Evolutionary conservation across 2,329 filamentous ascomycete species (phyloP).

Genomic region (Elsinoe australis): DNA sequence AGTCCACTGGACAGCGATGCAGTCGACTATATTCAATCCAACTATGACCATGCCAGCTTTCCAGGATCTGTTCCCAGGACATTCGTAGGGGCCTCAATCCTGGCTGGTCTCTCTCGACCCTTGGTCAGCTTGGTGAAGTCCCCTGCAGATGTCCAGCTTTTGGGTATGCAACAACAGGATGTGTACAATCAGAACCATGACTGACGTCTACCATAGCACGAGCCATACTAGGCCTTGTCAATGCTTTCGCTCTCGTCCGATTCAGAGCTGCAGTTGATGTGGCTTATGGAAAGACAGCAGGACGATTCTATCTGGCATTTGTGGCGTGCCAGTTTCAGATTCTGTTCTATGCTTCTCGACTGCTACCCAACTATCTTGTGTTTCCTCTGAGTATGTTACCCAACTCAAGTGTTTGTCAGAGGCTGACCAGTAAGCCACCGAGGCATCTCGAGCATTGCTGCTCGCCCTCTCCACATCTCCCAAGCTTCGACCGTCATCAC

Average conservation of each 20-base stretch:
- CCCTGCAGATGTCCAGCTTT: conserved; percentile 48
- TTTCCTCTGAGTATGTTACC: conserved; percentile 66
- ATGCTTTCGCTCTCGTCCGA: conserved; percentile 59
- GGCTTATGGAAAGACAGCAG: conserved; percentile 61
- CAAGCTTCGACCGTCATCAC: conserved; percentile 31
- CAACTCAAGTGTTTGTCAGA: background rate
- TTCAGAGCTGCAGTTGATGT: conserved; percentile 57
- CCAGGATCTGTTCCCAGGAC: conserved; percentile 86
- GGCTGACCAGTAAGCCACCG: conserved; percentile 47
- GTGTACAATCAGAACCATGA: too few relatives aligned
- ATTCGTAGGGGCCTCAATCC: conserved; percentile 71
- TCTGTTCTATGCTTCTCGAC: conserved; percentile 84
- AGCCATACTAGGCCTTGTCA: conserved; percentile 67
- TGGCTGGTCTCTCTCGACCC: conserved; percentile 66
- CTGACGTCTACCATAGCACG: conserved; percentile 47
- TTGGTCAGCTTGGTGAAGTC: conserved; percentile 52
- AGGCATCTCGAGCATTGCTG: conserved; percentile 51
- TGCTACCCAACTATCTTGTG: conserved; percentile 93
- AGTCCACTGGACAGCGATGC: conserved; percentile 23
- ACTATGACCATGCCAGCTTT: conserved; percentile 87
- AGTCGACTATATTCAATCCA: conserved; percentile 33
- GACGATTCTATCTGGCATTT: conserved; percentile 71
- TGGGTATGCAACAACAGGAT: too few relatives aligned
- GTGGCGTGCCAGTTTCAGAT: conserved; percentile 85
- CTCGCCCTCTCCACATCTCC: conserved; percentile 37